Evolutionary conservation across 2,329 filamentous ascomycete species (phyloP).

Genomic region (Aspergillus ruber): DNA sequence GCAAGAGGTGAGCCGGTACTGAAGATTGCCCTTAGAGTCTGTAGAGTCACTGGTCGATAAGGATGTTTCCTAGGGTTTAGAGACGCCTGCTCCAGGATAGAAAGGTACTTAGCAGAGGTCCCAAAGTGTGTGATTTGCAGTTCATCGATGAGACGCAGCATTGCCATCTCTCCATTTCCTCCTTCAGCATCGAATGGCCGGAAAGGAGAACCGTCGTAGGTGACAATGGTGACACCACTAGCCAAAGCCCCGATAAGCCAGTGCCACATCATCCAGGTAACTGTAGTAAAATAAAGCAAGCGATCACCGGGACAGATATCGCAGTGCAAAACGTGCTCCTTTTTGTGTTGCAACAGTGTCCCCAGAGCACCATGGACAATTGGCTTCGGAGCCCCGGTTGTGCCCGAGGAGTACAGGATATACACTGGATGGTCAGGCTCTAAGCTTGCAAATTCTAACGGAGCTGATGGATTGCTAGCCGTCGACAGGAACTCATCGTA

Average conservation of each 20-base stretch:
- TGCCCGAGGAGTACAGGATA: constrained; percentile 88
- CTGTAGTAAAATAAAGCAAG: constrained; percentile 90
- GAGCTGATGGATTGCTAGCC: constrained; percentile 31
- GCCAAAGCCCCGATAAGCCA: constrained; percentile 87
- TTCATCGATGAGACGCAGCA: constrained; percentile 75
- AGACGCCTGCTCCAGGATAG: constrained; percentile 73
- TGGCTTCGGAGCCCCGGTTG: constrained; percentile 80
- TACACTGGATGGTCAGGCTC: constrained; percentile 84
- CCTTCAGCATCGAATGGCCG: constrained; percentile 53
- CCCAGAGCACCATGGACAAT: constrained; percentile 90
- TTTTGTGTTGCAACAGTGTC: constrained; percentile 92
- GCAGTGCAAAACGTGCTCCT: constrained; percentile 84
- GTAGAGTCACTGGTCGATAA: constrained; percentile 32
- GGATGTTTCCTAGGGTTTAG: constrained; percentile 53
- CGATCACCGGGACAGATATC: constrained; percentile 66
- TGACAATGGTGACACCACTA: constrained; percentile 70
- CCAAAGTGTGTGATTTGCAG: constrained; percentile 86
- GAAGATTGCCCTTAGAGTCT: constrained; percentile 72
- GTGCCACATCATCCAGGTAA: constrained; percentile 99
- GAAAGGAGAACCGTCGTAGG: constrained; percentile 94
- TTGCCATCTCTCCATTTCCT: constrained; percentile 65
- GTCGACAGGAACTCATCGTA: constrained; percentile 43
- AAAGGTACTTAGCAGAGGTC: constrained; percentile 89
- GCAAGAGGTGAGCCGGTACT: constrained; percentile 89
- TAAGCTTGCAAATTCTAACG: constrained; percentile 66